phyloP scores from a whole-genome alignment of 1,139 yeast species.

The Geotrichum carabidarum region DNA sequence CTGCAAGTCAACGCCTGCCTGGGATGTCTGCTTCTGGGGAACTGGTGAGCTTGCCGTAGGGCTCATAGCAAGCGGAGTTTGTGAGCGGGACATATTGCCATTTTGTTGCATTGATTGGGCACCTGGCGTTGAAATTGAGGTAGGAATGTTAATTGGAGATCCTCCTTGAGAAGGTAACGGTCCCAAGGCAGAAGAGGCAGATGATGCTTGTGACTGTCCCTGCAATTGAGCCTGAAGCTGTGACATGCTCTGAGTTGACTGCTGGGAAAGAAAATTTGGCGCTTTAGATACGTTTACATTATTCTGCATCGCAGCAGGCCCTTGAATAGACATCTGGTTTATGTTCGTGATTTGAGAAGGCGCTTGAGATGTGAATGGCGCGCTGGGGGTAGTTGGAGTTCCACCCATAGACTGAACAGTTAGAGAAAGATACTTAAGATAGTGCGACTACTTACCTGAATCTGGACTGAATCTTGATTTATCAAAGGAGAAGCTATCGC shows the following conservation, averaged over 20 bases:
- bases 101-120: neutral
- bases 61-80: constrained; percentile 5
- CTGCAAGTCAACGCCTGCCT: constrained; percentile 2
- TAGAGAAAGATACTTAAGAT: too few species aligned
- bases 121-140: constrained; percentile 7
- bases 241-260: neutral
- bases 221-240: neutral
- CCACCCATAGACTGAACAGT: too few species aligned
- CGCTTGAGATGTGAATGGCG: too few species aligned
- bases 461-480: too few species aligned
- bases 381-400: too few species aligned
- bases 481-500: too few species aligned
- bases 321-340: too few species aligned
- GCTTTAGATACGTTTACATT: too few species aligned
- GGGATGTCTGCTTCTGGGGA: neutral
- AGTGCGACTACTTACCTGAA: too few species aligned
- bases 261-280: neutral
- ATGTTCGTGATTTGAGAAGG: too few species aligned
- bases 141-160: constrained; percentile 10
- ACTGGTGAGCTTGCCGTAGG: neutral
- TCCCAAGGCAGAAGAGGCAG: neutral
- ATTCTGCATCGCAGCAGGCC: too few species aligned
- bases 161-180: neutral
- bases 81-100: neutral
- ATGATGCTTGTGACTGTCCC: neutral